Evolutionary conservation across 176 grass and related monocot genomes (phyloP).

Genomic region (Lolium rigidum): DNA sequence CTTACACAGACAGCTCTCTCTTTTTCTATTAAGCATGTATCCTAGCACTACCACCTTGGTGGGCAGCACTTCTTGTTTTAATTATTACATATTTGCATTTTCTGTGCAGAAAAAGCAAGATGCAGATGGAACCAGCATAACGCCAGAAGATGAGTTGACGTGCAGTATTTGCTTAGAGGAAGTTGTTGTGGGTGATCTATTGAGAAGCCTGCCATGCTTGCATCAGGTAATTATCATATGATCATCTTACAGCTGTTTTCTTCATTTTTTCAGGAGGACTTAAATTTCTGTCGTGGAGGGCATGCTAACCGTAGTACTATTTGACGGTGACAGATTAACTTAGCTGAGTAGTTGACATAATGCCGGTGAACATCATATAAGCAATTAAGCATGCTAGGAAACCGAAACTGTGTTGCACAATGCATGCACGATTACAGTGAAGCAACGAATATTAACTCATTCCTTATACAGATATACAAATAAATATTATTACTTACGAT

Average conservation of each 20-base stretch:
- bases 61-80: constrained; percentile 18
- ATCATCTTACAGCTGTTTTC: constrained; percentile 39
- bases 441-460: not conserved
- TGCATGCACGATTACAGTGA: constrained; percentile 16
- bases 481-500: constrained; percentile 10
- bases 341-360: not conserved
- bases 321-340: not conserved
- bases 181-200: constrained; percentile 72
- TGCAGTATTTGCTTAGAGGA: constrained; percentile 99
- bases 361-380: constrained; percentile 11
- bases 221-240: constrained; percentile 70
- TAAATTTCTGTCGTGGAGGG: not conserved
- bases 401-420: not conserved
- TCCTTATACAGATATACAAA: constrained; percentile 11
- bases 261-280: not conserved
- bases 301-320: not conserved
- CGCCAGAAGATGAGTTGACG: constrained; percentile 76
- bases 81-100: constrained; percentile 37
- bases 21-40: not conserved
- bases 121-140: constrained; percentile 54
- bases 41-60: not conserved
- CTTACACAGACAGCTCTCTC: too few relatives aligned
- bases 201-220: constrained; percentile 93
- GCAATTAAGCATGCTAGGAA: not conserved
- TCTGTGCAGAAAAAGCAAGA: constrained; percentile 67